Evolutionary conservation across 208 protist species (phyloP).

Genomic region (Acanthamoeba triangularis): DNA sequence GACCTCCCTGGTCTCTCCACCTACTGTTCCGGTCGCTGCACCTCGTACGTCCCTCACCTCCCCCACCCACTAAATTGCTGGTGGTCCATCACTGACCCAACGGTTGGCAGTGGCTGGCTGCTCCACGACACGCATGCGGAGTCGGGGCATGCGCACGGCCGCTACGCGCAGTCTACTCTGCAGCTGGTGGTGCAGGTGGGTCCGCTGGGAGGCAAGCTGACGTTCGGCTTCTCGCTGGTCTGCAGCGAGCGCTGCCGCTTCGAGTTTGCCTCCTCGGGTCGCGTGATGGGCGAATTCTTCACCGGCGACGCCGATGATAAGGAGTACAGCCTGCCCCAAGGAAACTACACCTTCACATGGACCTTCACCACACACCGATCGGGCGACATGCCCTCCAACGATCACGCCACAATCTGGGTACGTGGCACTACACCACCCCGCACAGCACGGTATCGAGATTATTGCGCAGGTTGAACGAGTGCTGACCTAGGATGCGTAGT

Average conservation of each 20-base stretch:
- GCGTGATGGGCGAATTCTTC: constrained; percentile 3
- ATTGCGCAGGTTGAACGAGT: not conserved
- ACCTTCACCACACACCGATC: constrained; percentile 49
- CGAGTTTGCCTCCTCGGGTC: not conserved
- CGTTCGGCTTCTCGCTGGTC: not conserved
- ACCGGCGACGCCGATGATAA: constrained; percentile 1
- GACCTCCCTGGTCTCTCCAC: constrained; percentile 21
- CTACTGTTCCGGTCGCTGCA: constrained; percentile 45
- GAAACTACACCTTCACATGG: constrained; percentile 18
- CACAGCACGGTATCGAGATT: not conserved
- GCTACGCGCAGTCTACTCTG: constrained; percentile 45
- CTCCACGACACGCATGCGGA: not conserved
- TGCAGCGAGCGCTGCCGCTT: constrained; percentile 32
- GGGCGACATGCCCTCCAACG: not conserved
- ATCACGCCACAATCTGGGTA: constrained; percentile 28
- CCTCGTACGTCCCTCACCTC: not conserved
- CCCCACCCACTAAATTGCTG: not conserved
- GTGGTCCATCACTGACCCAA: not conserved
- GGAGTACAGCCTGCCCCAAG: not conserved
- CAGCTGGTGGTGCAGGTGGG: not conserved
- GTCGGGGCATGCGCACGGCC: constrained; percentile 36
- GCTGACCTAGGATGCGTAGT: not conserved
- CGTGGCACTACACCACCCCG: not conserved
- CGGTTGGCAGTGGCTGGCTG: not conserved
- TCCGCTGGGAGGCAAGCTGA: not conserved